Conservation (phyloP, 345 rosid genomes). For the Linum trigynum region DNA sequence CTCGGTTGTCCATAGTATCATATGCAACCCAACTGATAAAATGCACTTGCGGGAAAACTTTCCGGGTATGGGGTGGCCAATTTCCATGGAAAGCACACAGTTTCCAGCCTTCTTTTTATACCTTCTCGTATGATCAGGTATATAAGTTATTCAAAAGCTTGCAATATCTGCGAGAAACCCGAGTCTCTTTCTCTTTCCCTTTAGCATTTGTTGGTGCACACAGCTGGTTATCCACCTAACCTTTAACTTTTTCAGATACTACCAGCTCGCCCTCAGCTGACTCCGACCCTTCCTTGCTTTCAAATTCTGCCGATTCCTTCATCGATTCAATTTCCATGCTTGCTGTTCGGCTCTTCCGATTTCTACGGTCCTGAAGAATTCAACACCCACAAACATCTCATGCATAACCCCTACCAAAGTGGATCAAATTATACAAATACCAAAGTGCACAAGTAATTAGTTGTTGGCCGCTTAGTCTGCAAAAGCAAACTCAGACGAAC, state of each 20-base stretch:
- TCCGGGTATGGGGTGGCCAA: neutral
- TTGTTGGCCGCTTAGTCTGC: too few species aligned
- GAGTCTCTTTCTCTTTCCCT: too few species aligned
- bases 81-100: too few species aligned
- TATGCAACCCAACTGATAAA: neutral
- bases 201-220: neutral
- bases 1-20: neutral
- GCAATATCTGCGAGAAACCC: too few species aligned
- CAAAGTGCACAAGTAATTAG: too few species aligned
- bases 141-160: neutral
- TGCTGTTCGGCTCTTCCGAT: conserved; percentile 52
- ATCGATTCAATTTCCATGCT: conserved; percentile 68
- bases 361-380: conserved; percentile 57
- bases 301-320: conserved; percentile 44
- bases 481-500: too few species aligned
- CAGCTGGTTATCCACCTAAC: neutral
- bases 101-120: too few species aligned
- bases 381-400: neutral
- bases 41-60: neutral
- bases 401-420: neutral
- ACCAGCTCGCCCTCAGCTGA: conserved; percentile 2
- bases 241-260: neutral
- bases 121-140: too few species aligned
- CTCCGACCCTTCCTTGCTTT: conserved; percentile 30
- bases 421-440: too few species aligned